Evolutionary conservation across 768 basidiomycete genomes (phyloP), one percentile per base, ranked within the genome.

Genomic region (Xanthoconium purpureum): DNA sequence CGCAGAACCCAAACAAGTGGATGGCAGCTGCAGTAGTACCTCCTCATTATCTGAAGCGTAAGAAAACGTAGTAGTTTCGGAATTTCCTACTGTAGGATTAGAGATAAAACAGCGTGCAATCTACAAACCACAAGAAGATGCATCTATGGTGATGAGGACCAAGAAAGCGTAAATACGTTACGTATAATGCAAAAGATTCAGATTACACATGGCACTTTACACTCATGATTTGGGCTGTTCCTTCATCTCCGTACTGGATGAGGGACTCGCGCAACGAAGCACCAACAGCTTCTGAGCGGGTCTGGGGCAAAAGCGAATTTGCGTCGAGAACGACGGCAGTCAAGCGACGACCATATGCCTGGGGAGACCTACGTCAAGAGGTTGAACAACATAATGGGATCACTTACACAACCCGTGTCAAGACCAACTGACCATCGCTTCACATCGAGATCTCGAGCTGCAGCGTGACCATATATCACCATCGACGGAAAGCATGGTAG

Each of bases 401-500:
- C 42, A 76, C 85, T 69, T 68, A 93, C 89, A 66, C 94, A 96
- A 12, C 91, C 94, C 0, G 88, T 80, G 69, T 98, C 95, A 35
- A 96, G 72, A 2, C 95, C 95, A 57, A 94, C 74, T 3, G 86
- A 83, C 88, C 89, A 96, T 20, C 88, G 78, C 58, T 88, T 87
- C 61, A 93, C 71, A 68, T 94, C 91, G 13, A 97, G 77, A 13
- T 89, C 91, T 29, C 90, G 78, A 4, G 80, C 75, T 6, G 94
- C 94, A 9, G 85, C 80, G 65, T 97, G 95, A 0, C 93, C 95
- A 69, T 96, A 97, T 7, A 96, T 72, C n/a, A 92, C 84, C 38
- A 82, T 89, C 1, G 84, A 78, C 2, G 91, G 88, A 62, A 82
- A 80, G 63, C 91, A 93, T 6, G 83, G 81, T 11, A 88, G 66